These are phyloP conservation scores for Cutaneotrichosporon sp. DNA, from an alignment of 1,284 basidiomycete genomes.

Conservation along the genomic window DNA sequence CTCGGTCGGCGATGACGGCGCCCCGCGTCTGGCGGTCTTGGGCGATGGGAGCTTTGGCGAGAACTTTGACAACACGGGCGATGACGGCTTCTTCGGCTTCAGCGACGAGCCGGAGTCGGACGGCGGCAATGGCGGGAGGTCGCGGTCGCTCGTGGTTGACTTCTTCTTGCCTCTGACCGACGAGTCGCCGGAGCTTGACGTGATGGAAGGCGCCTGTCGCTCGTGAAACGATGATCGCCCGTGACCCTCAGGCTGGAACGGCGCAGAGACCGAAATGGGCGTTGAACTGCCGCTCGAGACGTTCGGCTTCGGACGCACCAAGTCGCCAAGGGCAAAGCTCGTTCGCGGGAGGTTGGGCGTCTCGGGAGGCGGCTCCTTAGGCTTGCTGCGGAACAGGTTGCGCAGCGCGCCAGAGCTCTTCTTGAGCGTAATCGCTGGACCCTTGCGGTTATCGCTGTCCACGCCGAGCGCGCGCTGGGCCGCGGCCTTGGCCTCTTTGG, in stretches of 20 bases:
- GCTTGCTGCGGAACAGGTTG: conserved; percentile 52
- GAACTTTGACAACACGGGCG: background rate
- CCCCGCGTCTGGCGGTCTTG: background rate
- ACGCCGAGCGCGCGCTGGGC: conserved; percentile 34
- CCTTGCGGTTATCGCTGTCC: conserved; percentile 26
- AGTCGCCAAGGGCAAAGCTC: conserved; percentile 13
- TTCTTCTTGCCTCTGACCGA: background rate
- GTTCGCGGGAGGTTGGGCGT: conserved; percentile 27
- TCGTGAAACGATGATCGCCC: background rate
- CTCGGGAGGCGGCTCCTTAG: conserved; percentile 52
- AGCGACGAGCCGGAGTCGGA: background rate
- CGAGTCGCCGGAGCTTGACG: background rate
- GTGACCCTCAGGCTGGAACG: conserved; percentile 7
- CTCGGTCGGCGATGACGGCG: background rate
- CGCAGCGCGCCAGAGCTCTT: conserved; percentile 52
- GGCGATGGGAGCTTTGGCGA: conserved; percentile 7
- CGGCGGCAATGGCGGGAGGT: conserved; percentile 2
- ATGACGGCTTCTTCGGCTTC: conserved; percentile 1
- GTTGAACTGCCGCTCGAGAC: background rate
- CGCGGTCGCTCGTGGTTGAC: background rate
- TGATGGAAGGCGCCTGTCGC: background rate
- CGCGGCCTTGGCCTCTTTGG: conserved; percentile 36
- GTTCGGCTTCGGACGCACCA: conserved; percentile 7
- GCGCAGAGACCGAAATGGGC: conserved; percentile 2
- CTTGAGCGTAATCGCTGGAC: conserved; percentile 40